Evolutionary conservation across 306 rosid genomes (phyloP).

Genomic region (Alnus rubra): DNA sequence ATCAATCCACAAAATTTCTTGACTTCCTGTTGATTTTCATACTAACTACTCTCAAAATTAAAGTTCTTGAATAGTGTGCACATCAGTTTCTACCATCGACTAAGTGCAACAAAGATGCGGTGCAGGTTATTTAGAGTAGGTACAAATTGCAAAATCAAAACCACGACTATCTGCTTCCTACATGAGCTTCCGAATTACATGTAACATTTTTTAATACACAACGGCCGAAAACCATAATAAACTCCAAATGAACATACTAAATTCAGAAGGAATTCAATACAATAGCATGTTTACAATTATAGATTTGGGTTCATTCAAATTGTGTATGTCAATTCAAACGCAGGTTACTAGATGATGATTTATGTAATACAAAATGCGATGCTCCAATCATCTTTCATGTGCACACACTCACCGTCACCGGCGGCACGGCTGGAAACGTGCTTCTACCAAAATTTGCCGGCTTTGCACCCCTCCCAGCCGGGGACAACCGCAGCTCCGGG

Average conservation of each 20-base stretch:
- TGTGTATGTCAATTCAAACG: too few species aligned
- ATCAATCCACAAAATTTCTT: not conserved
- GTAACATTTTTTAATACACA: not conserved
- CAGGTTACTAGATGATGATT: too few species aligned
- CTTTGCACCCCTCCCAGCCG: constrained; percentile 56
- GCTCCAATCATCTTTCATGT: not conserved
- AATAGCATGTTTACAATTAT: not conserved
- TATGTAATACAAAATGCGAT: not conserved
- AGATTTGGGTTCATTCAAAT: not conserved
- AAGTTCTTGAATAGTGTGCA: not conserved
- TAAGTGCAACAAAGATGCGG: not conserved
- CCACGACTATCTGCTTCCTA: not conserved
- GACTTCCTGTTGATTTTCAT: not conserved
- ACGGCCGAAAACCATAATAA: not conserved
- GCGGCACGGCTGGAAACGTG: constrained; percentile 39
- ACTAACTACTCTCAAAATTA: not conserved
- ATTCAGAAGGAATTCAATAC: not conserved
- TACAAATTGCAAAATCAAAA: not conserved
- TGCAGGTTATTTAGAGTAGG: too few species aligned
- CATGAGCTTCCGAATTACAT: not conserved
- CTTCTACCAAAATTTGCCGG: constrained; percentile 38
- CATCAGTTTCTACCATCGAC: not conserved
- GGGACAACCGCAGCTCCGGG: constrained; percentile 69
- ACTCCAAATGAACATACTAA: not conserved
- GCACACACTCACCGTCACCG: constrained; percentile 51